phyloP scores from a whole-genome alignment of 768 basidiomycete species.

The Lentinula edodes region DNA sequence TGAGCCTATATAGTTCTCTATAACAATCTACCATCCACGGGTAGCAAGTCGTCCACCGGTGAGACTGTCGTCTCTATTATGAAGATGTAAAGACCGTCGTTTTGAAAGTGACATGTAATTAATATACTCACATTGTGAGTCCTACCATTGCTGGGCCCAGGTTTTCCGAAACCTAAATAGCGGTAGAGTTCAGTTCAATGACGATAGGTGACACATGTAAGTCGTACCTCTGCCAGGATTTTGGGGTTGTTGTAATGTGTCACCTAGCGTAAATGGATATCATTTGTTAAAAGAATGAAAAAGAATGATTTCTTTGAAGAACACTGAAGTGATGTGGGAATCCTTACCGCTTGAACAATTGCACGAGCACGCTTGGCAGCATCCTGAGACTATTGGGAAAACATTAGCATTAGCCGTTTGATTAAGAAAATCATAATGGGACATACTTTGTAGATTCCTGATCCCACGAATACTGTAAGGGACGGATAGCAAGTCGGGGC shows the following conservation, averaged over 20 bases:
- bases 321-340: background rate
- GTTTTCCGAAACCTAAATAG: slow-evolving; percentile 66
- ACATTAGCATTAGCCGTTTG: background rate
- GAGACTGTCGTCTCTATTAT: slow-evolving; percentile 52
- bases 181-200: slow-evolving; percentile 5
- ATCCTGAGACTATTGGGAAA: slow-evolving; percentile 67
- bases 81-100: background rate
- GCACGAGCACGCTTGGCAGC: slow-evolving; percentile 92
- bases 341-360: slow-evolving; percentile 86
- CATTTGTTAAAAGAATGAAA: background rate
- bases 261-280: slow-evolving; percentile 38
- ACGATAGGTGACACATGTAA: background rate
- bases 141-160: slow-evolving; percentile 94
- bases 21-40: slow-evolving; percentile 54
- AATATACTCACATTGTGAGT: slow-evolving; percentile 65
- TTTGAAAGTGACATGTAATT: background rate
- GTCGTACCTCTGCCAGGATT: slow-evolving; percentile 75
- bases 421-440: too few relatives aligned
- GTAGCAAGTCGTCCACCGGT: slow-evolving; percentile 67
- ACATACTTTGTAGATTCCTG: slow-evolving; percentile 90
- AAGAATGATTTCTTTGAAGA: background rate
- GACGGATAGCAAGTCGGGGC: background rate
- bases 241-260: slow-evolving; percentile 96
- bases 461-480: slow-evolving; percentile 86
- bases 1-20: background rate